These are phyloP conservation scores for Sphagnum magellanicum DNA, from an alignment of 228 moss, liverwort and hornwort genomes.

Conservation along the genomic window DNA sequence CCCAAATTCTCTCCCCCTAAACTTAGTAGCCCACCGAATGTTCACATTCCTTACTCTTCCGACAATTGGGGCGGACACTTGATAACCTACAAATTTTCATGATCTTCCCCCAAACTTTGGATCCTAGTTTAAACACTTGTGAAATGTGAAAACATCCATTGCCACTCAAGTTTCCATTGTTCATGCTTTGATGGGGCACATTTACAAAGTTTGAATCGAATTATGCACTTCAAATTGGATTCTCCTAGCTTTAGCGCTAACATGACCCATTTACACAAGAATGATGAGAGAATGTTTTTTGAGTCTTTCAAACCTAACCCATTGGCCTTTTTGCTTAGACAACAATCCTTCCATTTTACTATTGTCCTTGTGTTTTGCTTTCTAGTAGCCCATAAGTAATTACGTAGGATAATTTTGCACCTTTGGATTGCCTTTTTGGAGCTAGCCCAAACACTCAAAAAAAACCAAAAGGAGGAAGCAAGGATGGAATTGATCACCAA, in stretches of 20 bases:
- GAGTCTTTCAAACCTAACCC: neutral
- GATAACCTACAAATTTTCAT: neutral
- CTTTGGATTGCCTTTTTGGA: no score
- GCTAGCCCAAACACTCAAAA: no score
- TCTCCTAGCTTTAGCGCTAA: neutral
- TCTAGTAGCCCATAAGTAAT: no score
- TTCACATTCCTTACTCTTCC: neutral
- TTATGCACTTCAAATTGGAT: neutral
- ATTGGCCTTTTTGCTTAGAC: no score
- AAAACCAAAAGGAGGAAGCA: no score
- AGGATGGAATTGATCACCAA: no score
- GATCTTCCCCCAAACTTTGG: neutral
- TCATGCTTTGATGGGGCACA: neutral
- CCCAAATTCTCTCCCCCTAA: neutral
- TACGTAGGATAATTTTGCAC: no score
- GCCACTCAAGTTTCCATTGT: neutral
- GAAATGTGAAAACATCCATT: neutral
- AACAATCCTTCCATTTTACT: no score
- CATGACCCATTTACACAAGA: neutral
- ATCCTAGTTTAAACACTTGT: neutral
- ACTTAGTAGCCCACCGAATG: neutral
- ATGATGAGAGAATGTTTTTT: neutral
- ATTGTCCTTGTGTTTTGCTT: no score
- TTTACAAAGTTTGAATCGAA: neutral
- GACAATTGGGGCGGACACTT: neutral